These are phyloP conservation scores for Suillus weaverae DNA, from an alignment of 768 basidiomycete genomes.

Conservation along the genomic window DNA sequence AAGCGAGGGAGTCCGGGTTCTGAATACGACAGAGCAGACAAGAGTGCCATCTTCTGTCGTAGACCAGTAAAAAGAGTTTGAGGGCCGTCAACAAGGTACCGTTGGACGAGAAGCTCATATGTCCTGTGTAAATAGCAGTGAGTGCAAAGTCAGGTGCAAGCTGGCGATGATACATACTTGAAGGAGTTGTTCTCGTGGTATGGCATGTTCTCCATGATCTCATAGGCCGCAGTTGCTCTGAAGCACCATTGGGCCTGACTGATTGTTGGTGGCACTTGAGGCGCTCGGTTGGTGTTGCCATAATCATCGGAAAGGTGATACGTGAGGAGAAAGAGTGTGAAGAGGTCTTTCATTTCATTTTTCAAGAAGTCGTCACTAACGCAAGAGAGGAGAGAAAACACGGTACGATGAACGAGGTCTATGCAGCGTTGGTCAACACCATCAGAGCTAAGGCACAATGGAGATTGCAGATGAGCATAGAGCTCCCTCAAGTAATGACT, in stretches of 20 bases:
- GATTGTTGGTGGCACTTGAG: conserved; percentile 1
- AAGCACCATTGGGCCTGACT: neutral
- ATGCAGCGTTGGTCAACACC: neutral
- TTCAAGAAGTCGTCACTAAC: neutral
- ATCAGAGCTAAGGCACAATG: too few species aligned
- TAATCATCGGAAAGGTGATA: conserved; percentile 4
- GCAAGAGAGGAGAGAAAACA: neutral
- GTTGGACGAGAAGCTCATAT: too few species aligned
- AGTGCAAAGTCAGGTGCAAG: too few species aligned
- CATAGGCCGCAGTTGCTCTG: neutral
- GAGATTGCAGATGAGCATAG: too few species aligned
- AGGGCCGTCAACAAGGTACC: too few species aligned
- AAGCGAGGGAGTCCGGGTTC: neutral
- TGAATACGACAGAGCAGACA: too few species aligned
- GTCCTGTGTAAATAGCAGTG: neutral
- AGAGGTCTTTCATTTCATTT: neutral
- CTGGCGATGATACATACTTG: too few species aligned
- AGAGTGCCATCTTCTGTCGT: too few species aligned
- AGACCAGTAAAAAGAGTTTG: too few species aligned
- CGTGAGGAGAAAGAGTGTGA: conserved; percentile 2
- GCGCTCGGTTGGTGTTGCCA: neutral
- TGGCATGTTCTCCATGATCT: neutral
- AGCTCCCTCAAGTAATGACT: too few species aligned
- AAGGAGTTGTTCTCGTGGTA: neutral
- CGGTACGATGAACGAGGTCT: neutral